Base-by-base conservation (phyloP, 2,329 filamentous ascomycete species). In the Xylaria sp. region DNA sequence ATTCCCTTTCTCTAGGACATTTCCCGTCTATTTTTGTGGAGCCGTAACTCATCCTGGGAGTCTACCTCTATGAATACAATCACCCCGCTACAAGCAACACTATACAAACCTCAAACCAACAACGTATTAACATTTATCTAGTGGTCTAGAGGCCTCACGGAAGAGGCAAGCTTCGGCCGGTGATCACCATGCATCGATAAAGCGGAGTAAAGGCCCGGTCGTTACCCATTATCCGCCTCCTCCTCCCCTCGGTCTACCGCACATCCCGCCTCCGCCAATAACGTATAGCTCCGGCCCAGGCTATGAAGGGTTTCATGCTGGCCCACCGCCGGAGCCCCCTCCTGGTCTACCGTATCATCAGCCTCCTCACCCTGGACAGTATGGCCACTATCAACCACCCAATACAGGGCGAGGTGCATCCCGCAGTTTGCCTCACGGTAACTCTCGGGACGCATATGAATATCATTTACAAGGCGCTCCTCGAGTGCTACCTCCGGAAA, bases 171-270 rank as follows among this genome's bases (percentile, higher is more conserved):
- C 74, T 54, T 71, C 72, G 64, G 68, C 70, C 27, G 71, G 72
- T 65, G 73, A 75, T 32, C 66, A 68, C 34, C 61, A 71, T 12
- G 50, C 64, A 14, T 65, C 73, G 19, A 61, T 61, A 24, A 78
- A 74, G 66, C 71, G 74, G 58, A 68, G 68, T 36, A 79, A 77
- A 64, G 77, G 76, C 4, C 76, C 77, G 9, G 71, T 78, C 19
- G 76, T 79, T 39, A 78, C 77, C 19, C 76, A 76, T 48, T 79
- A 78, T 36, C 73, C 76, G 17, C 73, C 72, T 48, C 77, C 77
- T 6, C 65, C 68, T 59, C 66, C 69, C 12, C 70, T 64, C 11
- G 58, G 69, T 19, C 12, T 64, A 32, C 55, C 62, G 34, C 65
- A 60, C n/a, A 65, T 64, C 27, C 55, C 65, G n/a, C 61, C 70